Evolutionary conservation across 2,329 filamentous ascomycete species (phyloP), one percentile per base, ranked within the genome.

Genomic region (Diaporthe destruens): DNA sequence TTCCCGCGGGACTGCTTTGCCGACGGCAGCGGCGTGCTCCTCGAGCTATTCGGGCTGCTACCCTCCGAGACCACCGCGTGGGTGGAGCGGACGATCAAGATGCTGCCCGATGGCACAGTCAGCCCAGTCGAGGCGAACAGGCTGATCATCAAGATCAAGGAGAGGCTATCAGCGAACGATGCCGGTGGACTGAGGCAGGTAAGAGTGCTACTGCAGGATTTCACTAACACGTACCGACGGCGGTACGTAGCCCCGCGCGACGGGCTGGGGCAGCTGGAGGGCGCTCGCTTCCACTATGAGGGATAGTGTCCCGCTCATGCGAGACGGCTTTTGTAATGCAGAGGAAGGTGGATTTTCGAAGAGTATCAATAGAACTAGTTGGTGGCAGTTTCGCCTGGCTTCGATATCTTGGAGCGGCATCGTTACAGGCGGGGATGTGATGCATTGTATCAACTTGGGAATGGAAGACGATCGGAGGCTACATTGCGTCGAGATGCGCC

Each of bases 1-100:
- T 99, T 99, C 84, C 97, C 96, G 0, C 90, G 94, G 55, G 96
- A 98, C 81, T 98, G 95, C 83, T 97, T 98, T 79, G 92, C 95
- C 0, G 96, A 99, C 80, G 95, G 95, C 20, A 98, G 94, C 63
- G 95, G 95, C 6, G 94, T 98, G n/a, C 84, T 99, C 68, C 90
- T 99, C 74, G 92, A 92, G 4, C 87, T 98, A 75, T 98, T 99
- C 80, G 93, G 98, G 81, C 85, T 98, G 53, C 86, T 97, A 79
- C 96, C 96, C 0, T 86, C 90, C 69, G 89, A 96, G 79, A 94
- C 95, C 18, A 91, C 93, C 1, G 82, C 86, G 7, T 98, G 96
- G 95, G 91, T 98, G 29, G 91, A 94, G 75, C 88, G 87, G 25
- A 98, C 96, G 0, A 90, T 99, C 72, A 89, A 91, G 74, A 90